A percentile compares a stretch with the other conserved stretches of the same genome.
phyloP scores from a whole-genome alignment of 257 asterid genomes.

The Solanum peruvianum region DNA sequence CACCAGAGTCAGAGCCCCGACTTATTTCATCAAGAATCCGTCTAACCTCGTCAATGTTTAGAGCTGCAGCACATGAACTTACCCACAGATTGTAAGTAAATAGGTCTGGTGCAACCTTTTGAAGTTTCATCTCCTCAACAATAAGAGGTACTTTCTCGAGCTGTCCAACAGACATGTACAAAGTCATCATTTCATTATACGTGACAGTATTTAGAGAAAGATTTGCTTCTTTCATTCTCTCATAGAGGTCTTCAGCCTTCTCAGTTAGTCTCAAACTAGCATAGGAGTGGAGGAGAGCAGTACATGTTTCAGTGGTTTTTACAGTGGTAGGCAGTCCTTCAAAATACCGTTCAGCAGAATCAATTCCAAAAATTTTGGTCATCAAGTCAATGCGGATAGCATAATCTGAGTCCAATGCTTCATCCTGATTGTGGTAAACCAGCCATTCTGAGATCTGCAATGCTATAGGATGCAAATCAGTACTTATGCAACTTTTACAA shows the following conservation, averaged over 20 bases:
- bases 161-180: conserved; percentile 77
- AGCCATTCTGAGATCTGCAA: conserved; percentile 93
- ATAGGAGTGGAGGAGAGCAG: conserved; percentile 88
- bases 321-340: conserved; percentile 52
- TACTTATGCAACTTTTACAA: background rate
- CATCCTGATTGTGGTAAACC: conserved; percentile 55
- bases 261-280: conserved; percentile 53
- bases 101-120: conserved; percentile 49
- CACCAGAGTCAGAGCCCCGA: conserved; percentile 29
- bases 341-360: conserved; percentile 89
- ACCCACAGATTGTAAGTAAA: conserved; percentile 78
- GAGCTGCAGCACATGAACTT: conserved; percentile 76
- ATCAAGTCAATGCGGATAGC: conserved; percentile 75
- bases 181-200: conserved; percentile 85
- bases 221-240: conserved; percentile 46
- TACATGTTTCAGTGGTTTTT: conserved; percentile 76
- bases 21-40: conserved; percentile 57
- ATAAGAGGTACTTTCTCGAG: conserved; percentile 56
- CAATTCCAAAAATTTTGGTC: conserved; percentile 85
- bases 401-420: conserved; percentile 61
- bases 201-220: conserved; percentile 60
- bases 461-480: conserved; percentile 3
- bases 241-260: conserved; percentile 62
- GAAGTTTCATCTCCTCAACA: conserved; percentile 52
- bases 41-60: conserved; percentile 51